These are phyloP conservation scores for Cydonia oblonga DNA, from an alignment of 331 rosid species.

Conservation along the genomic window DNA sequence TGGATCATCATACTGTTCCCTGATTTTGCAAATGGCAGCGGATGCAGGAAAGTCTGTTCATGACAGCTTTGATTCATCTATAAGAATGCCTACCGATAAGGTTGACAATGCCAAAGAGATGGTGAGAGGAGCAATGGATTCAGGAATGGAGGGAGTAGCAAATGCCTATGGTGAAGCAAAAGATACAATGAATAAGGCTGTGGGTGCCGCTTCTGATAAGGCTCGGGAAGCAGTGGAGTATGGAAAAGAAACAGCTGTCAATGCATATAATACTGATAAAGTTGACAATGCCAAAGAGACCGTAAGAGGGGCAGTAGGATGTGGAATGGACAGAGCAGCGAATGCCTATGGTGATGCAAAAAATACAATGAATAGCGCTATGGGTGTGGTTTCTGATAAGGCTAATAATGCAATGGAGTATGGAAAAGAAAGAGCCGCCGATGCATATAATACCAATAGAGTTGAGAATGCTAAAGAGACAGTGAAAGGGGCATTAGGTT, in stretches of 20 bases:
- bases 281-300: background rate
- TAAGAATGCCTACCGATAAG: background rate
- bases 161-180: background rate
- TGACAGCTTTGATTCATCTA: conserved; percentile 3
- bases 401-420: background rate
- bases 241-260: background rate
- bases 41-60: conserved; percentile 2
- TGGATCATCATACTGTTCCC: background rate
- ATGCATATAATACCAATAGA: background rate
- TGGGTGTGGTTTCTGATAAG: background rate
- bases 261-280: background rate
- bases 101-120: background rate
- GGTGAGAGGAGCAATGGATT: background rate
- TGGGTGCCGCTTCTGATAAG: background rate
- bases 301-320: background rate
- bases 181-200: background rate
- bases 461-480: background rate
- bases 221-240: background rate
- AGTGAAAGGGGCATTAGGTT: background rate
- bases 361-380: background rate
- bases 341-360: background rate
- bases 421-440: background rate
- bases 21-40: background rate
- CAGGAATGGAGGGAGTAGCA: background rate
- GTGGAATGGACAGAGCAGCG: background rate